Evolutionary conservation across 208 protist species (phyloP).

Genomic region (Leishmania braziliensis): DNA sequence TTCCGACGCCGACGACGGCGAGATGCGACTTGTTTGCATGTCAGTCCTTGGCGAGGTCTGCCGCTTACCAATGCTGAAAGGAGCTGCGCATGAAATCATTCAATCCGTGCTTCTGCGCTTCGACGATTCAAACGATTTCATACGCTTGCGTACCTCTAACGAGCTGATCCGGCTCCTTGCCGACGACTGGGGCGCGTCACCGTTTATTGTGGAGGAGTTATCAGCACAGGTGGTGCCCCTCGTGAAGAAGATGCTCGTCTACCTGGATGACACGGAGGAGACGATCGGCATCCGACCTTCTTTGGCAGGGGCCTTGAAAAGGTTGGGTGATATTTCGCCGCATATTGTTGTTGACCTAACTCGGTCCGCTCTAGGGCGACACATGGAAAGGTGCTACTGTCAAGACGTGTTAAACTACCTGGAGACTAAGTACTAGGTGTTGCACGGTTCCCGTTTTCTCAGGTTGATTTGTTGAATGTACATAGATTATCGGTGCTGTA

Average conservation of each 20-base stretch:
- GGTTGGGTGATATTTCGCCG: conserved; percentile 53
- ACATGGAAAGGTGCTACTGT: conserved; percentile 54
- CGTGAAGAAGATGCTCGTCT: conserved; percentile 78
- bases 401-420: conserved; percentile 51
- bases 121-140: conserved; percentile 79
- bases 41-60: conserved; percentile 52
- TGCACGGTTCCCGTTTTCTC: background rate
- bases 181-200: conserved; percentile 13
- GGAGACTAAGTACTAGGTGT: conserved; percentile 35
- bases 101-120: conserved; percentile 78
- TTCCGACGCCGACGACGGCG: conserved; percentile 83
- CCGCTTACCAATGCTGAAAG: conserved; percentile 49
- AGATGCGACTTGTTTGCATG: conserved; percentile 88
- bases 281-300: conserved; percentile 51
- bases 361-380: conserved; percentile 41
- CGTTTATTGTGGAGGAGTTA: conserved; percentile 58
- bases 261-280: conserved; percentile 86
- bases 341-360: conserved; percentile 68
- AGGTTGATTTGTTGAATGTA: background rate
- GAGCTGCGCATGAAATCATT: conserved; percentile 69
- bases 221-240: conserved; percentile 65
- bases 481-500: conserved; percentile 3
- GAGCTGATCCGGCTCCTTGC: conserved; percentile 44
- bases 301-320: conserved; percentile 50
- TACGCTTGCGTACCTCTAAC: conserved; percentile 50